Base-by-base conservation (phyloP, 306 rosid genomes). In the Ochetophila trinervis region DNA sequence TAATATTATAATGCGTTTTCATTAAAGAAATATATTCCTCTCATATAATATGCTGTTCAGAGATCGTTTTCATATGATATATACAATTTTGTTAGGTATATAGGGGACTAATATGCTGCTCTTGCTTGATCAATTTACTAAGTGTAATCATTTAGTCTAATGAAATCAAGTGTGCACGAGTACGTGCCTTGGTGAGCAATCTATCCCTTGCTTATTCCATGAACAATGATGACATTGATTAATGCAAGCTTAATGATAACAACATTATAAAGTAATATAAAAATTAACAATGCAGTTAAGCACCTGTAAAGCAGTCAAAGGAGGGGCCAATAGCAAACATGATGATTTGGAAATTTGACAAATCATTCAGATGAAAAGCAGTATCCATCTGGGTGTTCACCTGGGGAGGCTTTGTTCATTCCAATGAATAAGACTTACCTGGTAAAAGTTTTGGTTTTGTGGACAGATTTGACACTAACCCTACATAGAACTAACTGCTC, bases 141-240 rank as follows among this genome's bases (percentile, higher is more conserved):
- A 71, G 65, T 10, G 51, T 34, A 66, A 75, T 70, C 62, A 71
- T 72, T 73, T 32, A 50, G 62, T 74, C 78, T 57, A 80, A 74
- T 44, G 47, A 68, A 80, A 61, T 64, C 63, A 74, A 73, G 67
- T 60, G 78, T 69, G 61, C 88, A 82, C 76, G 70, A 71, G 80
- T 68, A 82, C 55, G 67, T 82, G 76, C 68, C 88, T 78, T 65
- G 65, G 60, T 60, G 63, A 64, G 63, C 80, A 78, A 74, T 72
- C 76, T 82, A 78, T 72, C 65, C 74, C 65, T 69, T 84, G 88
- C 91, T 86, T 80, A 86, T 72, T 79, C 86, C 69, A 75, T 53
- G 75, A 80, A 80, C 80, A 77, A 58, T 66, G 74, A 80, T 67
- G 64, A 70, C 52, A 34, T 65, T 66, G 69, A 60, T 63, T 56